Evolutionary conservation across 1,284 basidiomycete genomes (phyloP).

Genomic region (Ceratobasidium sp.): DNA sequence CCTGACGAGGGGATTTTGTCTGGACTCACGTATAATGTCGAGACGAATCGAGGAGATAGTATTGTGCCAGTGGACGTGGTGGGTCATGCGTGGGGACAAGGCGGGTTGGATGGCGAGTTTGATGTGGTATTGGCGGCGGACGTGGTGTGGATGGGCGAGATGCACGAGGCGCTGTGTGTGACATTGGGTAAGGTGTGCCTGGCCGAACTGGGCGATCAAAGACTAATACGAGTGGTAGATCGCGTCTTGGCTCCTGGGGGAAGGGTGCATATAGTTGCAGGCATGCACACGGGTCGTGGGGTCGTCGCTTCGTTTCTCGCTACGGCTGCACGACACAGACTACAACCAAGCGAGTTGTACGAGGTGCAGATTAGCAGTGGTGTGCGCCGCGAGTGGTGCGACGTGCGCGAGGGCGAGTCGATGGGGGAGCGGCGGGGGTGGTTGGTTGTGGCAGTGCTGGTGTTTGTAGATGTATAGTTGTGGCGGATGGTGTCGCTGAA

Average conservation of each 20-base stretch:
- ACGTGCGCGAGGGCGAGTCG: conserved; percentile 18
- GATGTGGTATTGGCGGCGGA: conserved; percentile 41
- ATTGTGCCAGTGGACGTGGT: conserved; percentile 21
- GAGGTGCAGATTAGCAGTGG: conserved; percentile 22
- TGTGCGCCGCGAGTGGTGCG: conserved; percentile 12
- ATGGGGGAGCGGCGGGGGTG: conserved; percentile 36
- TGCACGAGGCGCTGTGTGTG: conserved; percentile 36
- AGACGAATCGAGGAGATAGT: not conserved
- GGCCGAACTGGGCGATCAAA: not conserved
- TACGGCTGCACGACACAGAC: not conserved
- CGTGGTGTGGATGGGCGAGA: conserved; percentile 37
- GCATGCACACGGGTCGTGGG: conserved; percentile 34
- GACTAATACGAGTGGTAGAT: conserved; percentile 1
- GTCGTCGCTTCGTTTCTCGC: conserved; percentile 22
- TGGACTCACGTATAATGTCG: conserved; percentile 30
- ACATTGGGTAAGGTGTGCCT: conserved; percentile 26
- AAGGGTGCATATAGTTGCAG: conserved; percentile 39
- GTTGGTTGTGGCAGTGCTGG: conserved; percentile 34
- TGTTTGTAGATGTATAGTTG: conserved; percentile 12
- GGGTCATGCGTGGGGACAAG: conserved; percentile 37
- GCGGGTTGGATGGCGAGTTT: conserved; percentile 19
- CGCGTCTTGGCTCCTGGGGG: conserved; percentile 11
- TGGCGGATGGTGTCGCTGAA: conserved; percentile 4
- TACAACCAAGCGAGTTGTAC: conserved; percentile 1
- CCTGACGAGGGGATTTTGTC: conserved; percentile 38